Evolutionary conservation across 139 green algal species (phyloP), one percentile per base, ranked within the genome.

Genomic region (Chlamydomonas urium): DNA sequence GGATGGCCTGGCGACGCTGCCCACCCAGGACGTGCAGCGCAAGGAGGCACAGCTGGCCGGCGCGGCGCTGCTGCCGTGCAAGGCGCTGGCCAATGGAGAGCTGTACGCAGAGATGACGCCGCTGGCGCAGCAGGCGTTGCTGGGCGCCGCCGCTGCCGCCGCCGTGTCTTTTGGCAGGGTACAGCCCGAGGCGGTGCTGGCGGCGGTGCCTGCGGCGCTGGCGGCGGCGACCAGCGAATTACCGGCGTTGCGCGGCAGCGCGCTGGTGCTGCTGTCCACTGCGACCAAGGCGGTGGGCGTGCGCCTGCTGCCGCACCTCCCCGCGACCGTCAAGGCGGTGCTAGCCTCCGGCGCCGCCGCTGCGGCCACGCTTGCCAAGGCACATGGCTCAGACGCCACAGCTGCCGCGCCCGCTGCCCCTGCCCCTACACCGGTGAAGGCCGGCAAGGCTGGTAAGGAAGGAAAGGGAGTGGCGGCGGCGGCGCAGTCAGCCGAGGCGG

Each of bases 221-320:
- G 57, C 69, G 1, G 74, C 74, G 1, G 63, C 53, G 28, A 56
- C 69, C 6, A 57, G 76, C 65, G 28, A 45, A 0, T 60, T 74
- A 36, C 21, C 72, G 1, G 73, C 79, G 2, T 76, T 94, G 38
- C 83, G 88, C 1, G 79, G 77, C 23, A 81, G 67, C 37, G 74
- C 76, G 32, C 48, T 88, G 50, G 76, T 72, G 1, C 61, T 68
- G 17, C 57, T 91, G 4, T 84, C 82, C 0, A 57, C 83, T 3
- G 58, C 76, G 0, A 83, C 79, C 1, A 50, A 34, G 1, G 81
- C 84, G n/a, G 53, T 93, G n/a, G 78, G 80, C 19, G 21, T 63
- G 1, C 45, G 38, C 31, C 48, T 89, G 23, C 68, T 94, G 71
- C 89, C 89, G 1, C 59, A 79, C 66, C 74, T 94, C 59, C 88